Base-by-base conservation (phyloP, 192 early-diverging fungal species). In the Lobosporangium transversale region DNA sequence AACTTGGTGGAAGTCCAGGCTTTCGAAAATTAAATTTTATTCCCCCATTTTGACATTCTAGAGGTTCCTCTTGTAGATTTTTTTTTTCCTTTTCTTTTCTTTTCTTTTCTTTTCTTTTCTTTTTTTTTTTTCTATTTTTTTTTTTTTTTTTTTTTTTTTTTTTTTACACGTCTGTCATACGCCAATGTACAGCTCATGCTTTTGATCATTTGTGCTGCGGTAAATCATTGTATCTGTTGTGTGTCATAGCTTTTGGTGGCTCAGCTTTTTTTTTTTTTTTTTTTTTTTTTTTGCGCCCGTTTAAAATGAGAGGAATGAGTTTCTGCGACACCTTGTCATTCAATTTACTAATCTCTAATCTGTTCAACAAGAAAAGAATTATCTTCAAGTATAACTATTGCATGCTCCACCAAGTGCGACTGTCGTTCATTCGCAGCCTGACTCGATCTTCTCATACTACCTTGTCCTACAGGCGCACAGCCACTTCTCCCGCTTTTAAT, bases 241-340 rank as follows among this genome's bases (percentile, higher is more conserved):
- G n/a, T n/a, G n/a, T n/a, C n/a, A n/a, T n/a, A n/a, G n/a, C n/a
- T n/a, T n/a, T n/a, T n/a, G 53, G 53, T 37, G 53, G 53, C 53
- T 33, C 53, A 52, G 50, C 50, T 29, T 48, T 48, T 48, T 48
- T 48, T 48, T 48, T 48, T n/a, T n/a, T 48, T 48, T 48, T 48
- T 48, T 11, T 48, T 11, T 48, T 5, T 29, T 27, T 5, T 37
- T 21, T 8, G 18, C 7, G 18, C 4, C 7, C 5, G 35, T 10
- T 7, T 7, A 14, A 40, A 40, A 14, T 40, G 37, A 40, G 37
- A 40, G 37, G 37, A 40, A 7, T 40, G 37, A 40, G 47, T 49
- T 20, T 49, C 47, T 17, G n/a, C n/a, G n/a, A n/a, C n/a, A n/a
- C n/a, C n/a, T n/a, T n/a, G n/a, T n/a, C n/a, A n/a, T n/a, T n/a